A percentile compares a stretch with the other conserved stretches of the same genome.
These are phyloP conservation scores for Neurospora tetrasperma DNA, from an alignment of 495 filamentous ascomycete genomes.

Conservation along the genomic window DNA sequence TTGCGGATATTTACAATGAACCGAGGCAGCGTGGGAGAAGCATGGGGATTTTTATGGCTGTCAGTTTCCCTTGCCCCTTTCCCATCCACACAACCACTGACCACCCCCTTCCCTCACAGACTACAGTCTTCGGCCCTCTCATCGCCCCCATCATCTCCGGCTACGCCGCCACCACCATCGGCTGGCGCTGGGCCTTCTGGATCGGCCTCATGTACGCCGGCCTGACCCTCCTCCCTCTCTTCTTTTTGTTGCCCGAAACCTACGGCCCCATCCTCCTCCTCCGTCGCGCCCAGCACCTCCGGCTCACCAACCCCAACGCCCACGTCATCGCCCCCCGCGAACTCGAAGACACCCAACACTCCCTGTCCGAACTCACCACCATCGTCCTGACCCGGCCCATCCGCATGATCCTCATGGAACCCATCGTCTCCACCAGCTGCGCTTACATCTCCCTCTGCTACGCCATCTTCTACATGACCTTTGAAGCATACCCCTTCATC, in stretches of 20 bases:
- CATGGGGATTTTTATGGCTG: constrained; percentile 60
- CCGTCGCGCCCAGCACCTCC: constrained; percentile 41
- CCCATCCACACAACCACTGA: background rate
- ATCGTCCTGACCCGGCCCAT: constrained; percentile 31
- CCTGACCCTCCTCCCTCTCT: constrained; percentile 31
- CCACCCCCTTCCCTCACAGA: constrained; percentile 24
- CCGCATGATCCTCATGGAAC: constrained; percentile 34
- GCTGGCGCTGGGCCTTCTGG: constrained; percentile 60
- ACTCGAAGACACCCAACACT: constrained; percentile 19
- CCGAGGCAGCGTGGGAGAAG: constrained; percentile 52
- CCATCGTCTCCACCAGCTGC: constrained; percentile 48
- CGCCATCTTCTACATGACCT: constrained; percentile 67
- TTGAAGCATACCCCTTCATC: constrained; percentile 58
- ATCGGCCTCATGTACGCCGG: constrained; percentile 50
- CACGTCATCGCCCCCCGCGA: constrained; percentile 26
- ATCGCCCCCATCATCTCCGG: constrained; percentile 61
- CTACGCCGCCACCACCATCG: constrained; percentile 43
- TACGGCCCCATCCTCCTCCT: constrained; percentile 50
- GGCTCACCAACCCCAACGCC: constrained; percentile 34
- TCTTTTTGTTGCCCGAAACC: constrained; percentile 53
- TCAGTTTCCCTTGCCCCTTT: constrained; percentile 29
- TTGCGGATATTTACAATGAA: constrained; percentile 56
- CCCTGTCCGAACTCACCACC: constrained; percentile 23
- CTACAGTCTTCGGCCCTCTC: constrained; percentile 55
- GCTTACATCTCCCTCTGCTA: constrained; percentile 61